A percentile compares a stretch with the other conserved stretches of the same genome.
These are phyloP conservation scores for Centrapalus pauciflorus DNA, from an alignment of 129 eudicot species.

Conservation along the genomic window DNA sequence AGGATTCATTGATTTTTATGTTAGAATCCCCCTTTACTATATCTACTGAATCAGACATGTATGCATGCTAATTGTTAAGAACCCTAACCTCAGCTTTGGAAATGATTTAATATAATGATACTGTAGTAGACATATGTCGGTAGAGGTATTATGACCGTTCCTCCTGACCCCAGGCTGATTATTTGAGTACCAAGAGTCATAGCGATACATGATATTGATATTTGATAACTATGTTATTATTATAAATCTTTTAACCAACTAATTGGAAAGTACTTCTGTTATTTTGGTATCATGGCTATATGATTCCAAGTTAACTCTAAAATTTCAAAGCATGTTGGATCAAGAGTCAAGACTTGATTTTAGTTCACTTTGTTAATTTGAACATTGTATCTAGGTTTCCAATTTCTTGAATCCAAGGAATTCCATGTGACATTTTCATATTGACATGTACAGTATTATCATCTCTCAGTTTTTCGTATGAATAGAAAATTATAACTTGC, in stretches of 20 bases:
- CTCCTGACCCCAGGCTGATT: not conserved
- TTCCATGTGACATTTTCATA: not conserved
- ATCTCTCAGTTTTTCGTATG: not conserved
- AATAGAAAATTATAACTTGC: not conserved
- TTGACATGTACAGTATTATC: not conserved
- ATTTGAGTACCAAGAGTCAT: not conserved
- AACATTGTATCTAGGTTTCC: not conserved
- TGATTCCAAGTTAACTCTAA: not conserved
- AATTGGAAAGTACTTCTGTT: not conserved
- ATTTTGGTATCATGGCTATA: not conserved
- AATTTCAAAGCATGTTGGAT: not conserved
- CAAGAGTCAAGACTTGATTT: not conserved
- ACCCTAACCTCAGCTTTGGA: not conserved
- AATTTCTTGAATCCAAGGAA: not conserved
- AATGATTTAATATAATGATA: not conserved
- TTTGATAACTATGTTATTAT: not conserved
- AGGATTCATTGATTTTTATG: not conserved
- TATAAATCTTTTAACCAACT: too few relatives aligned
- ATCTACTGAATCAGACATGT: slow-evolving; percentile 1
- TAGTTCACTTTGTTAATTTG: not conserved
- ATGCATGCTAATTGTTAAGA: not conserved
- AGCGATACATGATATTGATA: not conserved
- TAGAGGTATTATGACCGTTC: not conserved
- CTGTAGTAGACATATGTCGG: not conserved
- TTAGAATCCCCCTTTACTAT: not conserved